Conservation (phyloP, 352 stramenopile genomes). For the Phytophthora podocarpi region DNA sequence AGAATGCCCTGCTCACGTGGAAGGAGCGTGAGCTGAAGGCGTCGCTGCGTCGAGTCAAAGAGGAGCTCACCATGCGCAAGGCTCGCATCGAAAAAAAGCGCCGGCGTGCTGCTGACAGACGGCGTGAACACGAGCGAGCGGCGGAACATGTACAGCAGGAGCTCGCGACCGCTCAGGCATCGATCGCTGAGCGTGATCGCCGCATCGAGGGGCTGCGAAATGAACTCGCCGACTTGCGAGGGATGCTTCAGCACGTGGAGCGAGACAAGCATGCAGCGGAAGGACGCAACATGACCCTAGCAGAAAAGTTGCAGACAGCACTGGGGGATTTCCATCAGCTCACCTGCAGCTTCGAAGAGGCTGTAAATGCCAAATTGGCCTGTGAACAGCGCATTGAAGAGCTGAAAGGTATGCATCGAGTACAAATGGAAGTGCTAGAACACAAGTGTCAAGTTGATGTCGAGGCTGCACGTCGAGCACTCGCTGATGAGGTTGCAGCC, state of each 20-base stretch:
- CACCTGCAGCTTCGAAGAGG: slow-evolving; percentile 63
- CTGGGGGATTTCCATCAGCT: slow-evolving; percentile 74
- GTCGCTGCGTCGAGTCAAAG: slow-evolving; percentile 56
- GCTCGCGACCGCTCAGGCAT: slow-evolving; percentile 24
- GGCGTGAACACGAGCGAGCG: slow-evolving; percentile 60
- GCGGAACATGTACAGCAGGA: slow-evolving; percentile 52
- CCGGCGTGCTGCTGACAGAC: slow-evolving; percentile 59
- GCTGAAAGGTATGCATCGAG: slow-evolving; percentile 43
- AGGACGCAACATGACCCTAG: slow-evolving; percentile 49
- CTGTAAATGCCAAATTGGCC: slow-evolving; percentile 47
- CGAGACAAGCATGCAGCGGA: slow-evolving; percentile 51
- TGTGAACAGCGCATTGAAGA: slow-evolving; percentile 63
- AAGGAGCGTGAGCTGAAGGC: slow-evolving; percentile 79
- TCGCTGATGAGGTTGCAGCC: slow-evolving; percentile 46
- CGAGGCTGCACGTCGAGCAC: slow-evolving; percentile 38
- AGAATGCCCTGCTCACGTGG: slow-evolving; percentile 69
- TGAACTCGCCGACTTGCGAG: slow-evolving; percentile 30
- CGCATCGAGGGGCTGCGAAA: slow-evolving; percentile 17
- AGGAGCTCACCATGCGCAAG: slow-evolving; percentile 74
- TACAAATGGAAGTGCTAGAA: slow-evolving; percentile 62
- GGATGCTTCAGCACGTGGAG: slow-evolving; percentile 31
- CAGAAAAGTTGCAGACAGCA: slow-evolving; percentile 66
- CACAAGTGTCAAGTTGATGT: slow-evolving; percentile 68
- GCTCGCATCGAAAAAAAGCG: slow-evolving; percentile 77
- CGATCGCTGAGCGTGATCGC: slow-evolving; percentile 20